Conservation (phyloP, 306 rosid genomes). For the Oemleria cerasiformis region DNA sequence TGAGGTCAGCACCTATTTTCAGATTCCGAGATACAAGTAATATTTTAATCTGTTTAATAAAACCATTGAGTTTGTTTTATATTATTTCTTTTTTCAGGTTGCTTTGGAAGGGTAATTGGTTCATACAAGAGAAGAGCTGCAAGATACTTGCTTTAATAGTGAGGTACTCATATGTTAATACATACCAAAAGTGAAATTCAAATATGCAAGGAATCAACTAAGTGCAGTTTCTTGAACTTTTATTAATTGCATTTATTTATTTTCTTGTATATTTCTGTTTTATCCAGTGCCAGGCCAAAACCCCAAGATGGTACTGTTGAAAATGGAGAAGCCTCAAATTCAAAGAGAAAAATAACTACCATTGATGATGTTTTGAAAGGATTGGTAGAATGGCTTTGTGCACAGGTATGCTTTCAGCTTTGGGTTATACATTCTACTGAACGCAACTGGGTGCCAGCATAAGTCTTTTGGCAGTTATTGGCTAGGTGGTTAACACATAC, state of each 20-base stretch:
- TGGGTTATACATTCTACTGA: not conserved
- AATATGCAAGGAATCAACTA: slow-evolving; percentile 19
- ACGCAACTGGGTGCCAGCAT: not conserved
- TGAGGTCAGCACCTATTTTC: slow-evolving; percentile 54
- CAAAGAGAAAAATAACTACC: slow-evolving; percentile 53
- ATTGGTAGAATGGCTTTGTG: slow-evolving; percentile 97
- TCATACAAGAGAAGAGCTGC: slow-evolving; percentile 95
- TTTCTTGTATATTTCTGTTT: not conserved
- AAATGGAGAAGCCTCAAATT: slow-evolving; percentile 72
- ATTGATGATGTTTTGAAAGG: slow-evolving; percentile 87
- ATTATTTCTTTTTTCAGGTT: slow-evolving; percentile 50
- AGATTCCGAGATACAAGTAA: not conserved
- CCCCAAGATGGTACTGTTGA: slow-evolving; percentile 43
- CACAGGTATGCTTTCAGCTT: slow-evolving; percentile 60
- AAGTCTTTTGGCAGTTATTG: not conserved
- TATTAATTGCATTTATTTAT: not conserved
- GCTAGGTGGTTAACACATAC: not conserved
- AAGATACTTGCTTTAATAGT: slow-evolving; percentile 80
- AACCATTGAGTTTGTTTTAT: not conserved
- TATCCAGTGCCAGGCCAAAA: slow-evolving; percentile 73
- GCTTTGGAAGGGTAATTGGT: slow-evolving; percentile 98
- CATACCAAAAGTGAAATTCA: slow-evolving; percentile 16
- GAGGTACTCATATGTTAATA: slow-evolving; percentile 47
- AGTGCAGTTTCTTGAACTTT: slow-evolving; percentile 9
- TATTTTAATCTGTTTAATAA: not conserved